Evolutionary conservation across 106 monocot genomes (phyloP).

Genomic region (Platanthera guangdongensis): DNA sequence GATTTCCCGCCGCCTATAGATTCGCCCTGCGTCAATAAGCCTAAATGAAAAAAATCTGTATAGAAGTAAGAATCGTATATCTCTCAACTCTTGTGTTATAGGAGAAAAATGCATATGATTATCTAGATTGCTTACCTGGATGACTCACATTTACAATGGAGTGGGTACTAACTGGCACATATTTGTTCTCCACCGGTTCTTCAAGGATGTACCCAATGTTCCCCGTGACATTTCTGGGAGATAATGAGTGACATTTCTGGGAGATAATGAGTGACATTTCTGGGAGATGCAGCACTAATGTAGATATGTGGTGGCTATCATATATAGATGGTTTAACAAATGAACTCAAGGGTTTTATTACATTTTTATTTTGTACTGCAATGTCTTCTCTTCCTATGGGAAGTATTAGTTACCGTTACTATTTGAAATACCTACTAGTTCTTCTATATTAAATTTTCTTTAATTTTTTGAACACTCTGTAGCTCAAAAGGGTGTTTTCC

Average conservation of each 20-base stretch:
- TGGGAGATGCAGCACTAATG: too few species aligned
- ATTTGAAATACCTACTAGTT: neutral
- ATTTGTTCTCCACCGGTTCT: neutral
- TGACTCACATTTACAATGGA: neutral
- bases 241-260: neutral
- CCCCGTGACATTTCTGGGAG: neutral
- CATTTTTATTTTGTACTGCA: neutral
- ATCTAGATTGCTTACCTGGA: neutral
- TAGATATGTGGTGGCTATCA: neutral
- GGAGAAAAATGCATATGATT: neutral
- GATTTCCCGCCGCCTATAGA: too few species aligned
- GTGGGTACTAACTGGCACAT: neutral
- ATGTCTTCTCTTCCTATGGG: neutral
- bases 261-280: neutral
- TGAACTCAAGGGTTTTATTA: neutral
- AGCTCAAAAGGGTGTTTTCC: slow-evolving; percentile 81
- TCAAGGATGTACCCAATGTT: neutral
- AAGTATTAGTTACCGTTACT: neutral
- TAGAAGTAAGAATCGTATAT: neutral
- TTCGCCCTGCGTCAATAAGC: too few species aligned
- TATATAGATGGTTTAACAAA: neutral
- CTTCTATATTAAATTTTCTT: neutral
- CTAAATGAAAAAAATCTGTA: neutral
- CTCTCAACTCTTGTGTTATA: neutral
- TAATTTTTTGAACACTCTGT: slow-evolving; percentile 20